These are phyloP conservation scores for Coemansia sp. DNA, from an alignment of 192 early-diverging fungal genomes.

Conservation along the genomic window DNA sequence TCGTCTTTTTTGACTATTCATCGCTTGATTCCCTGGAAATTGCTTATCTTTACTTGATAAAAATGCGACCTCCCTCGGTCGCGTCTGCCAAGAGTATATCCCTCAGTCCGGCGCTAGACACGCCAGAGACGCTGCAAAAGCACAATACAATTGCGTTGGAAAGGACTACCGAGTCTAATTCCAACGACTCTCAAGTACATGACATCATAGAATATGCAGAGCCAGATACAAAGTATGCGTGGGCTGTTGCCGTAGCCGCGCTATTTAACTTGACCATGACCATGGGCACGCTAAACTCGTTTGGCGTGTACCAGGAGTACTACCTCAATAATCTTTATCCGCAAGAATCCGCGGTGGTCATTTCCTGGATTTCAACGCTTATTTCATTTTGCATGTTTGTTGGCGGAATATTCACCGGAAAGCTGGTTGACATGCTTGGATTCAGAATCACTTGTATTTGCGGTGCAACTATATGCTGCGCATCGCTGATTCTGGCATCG, in stretches of 20 bases:
- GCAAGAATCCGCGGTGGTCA: conserved; percentile 1
- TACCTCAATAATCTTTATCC: conserved; percentile 10
- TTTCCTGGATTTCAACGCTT: conserved; percentile 17
- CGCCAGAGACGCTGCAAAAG: not conserved
- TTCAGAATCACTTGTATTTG: conserved; percentile 3
- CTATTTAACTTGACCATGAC: conserved; percentile 5
- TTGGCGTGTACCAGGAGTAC: conserved; percentile 14
- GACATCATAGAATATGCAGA: conserved; percentile 3
- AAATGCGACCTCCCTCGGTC: no score
- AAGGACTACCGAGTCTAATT: not conserved
- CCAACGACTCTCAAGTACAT: not conserved
- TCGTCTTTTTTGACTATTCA: not conserved
- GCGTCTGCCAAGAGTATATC: no score
- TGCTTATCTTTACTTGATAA: no score
- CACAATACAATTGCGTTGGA: not conserved
- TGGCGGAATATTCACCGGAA: conserved; percentile 15
- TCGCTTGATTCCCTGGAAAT: not conserved
- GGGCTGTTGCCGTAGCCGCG: conserved; percentile 5
- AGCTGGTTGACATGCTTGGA: conserved; percentile 5
- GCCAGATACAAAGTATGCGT: conserved; percentile 8
- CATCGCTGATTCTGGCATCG: conserved; percentile 10
- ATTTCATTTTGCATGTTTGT: conserved; percentile 24
- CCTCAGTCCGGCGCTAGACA: no score
- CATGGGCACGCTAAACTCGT: conserved; percentile 17
- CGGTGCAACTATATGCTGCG: conserved; percentile 3